Conservation (phyloP, 805 yeast species). For the Candida yuanshanica region DNA sequence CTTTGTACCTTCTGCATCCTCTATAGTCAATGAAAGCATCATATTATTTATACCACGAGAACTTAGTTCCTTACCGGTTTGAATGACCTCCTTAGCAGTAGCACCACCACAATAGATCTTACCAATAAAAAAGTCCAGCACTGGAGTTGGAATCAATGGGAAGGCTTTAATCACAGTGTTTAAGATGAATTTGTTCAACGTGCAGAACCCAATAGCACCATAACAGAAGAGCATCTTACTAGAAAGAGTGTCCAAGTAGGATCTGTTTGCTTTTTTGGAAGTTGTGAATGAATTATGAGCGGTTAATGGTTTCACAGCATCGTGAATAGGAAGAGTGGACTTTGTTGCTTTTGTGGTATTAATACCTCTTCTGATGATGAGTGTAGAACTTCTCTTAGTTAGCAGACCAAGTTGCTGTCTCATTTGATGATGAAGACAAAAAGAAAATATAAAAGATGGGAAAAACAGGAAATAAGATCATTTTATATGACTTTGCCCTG, state of each 20-base stretch:
- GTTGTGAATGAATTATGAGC: background rate
- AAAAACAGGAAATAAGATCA: background rate
- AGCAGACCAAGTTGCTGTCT: background rate
- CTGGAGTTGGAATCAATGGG: constrained; percentile 68
- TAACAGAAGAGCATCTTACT: constrained; percentile 55
- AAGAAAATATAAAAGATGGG: background rate
- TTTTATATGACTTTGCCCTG: background rate
- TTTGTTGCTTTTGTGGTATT: constrained; percentile 13
- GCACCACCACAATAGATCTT: constrained; percentile 91
- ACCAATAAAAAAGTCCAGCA: constrained; percentile 70
- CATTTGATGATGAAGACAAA: no score
- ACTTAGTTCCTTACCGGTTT: constrained; percentile 63
- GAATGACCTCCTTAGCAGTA: constrained; percentile 57
- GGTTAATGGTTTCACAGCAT: background rate
- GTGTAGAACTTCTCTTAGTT: background rate
- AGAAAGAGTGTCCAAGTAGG: constrained; percentile 48
- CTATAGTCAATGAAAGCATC: constrained; percentile 94
- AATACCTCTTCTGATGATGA: constrained; percentile 10
- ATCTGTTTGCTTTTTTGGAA: constrained; percentile 16
- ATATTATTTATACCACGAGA: constrained; percentile 81
- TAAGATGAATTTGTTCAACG: constrained; percentile 57
- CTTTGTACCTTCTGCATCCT: constrained; percentile 80
- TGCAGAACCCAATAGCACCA: constrained; percentile 63
- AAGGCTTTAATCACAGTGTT: constrained; percentile 57
- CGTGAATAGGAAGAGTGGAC: constrained; percentile 1